Base-by-base conservation (phyloP, 179 eudicot genomes). In the Silene vulgaris region DNA sequence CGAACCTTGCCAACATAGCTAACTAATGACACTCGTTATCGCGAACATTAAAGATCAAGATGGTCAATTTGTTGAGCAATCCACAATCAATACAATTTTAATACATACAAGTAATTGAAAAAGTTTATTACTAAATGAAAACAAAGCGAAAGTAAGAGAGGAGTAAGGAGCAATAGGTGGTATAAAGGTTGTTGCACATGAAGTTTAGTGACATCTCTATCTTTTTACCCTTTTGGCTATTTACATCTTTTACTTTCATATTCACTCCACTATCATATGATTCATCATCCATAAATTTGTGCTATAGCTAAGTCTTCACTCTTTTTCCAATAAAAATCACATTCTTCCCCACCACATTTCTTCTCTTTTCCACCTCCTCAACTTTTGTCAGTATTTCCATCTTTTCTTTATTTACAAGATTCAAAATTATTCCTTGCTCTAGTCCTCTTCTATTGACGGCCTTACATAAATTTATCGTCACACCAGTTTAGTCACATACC, bases 121-220 rank as follows among this genome's bases (percentile, higher is more conserved):
- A 68, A 32, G 48, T 1, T 28, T n/a, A 8, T 0, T 52, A 7
- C 9, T 9, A 61, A 17, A 4, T 11, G 48, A 35, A 61, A 50
- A n/a, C 8, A 74, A 74, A 40, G 21, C n/a, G 43, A 19, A 65
- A 75, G 73, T 11, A 48, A 75, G 20, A 65, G 12, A 75, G 26
- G 52, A 73, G 32, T 14, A 17, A 59, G 43, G 71, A 35, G 0
- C 40, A 35, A 35, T 16, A 4, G 17, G 19, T 17, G 48, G 23
- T 23, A 35, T 52, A 50, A 37, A 35, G 32, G 63, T 48, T 29
- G 23, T 83, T 89, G 85, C 86, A 78, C 86, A 84, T 84, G 84
- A 91, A 91, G 89, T 84, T 80, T 77, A 76, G 83, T 85, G 17
- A 21, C 20, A 45, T 23, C 45, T 8, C 14, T 14, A 3, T 9